Evolutionary conservation across 2,329 filamentous ascomycete genomes (phyloP).

Genomic region (Penicillium occitanis): DNA sequence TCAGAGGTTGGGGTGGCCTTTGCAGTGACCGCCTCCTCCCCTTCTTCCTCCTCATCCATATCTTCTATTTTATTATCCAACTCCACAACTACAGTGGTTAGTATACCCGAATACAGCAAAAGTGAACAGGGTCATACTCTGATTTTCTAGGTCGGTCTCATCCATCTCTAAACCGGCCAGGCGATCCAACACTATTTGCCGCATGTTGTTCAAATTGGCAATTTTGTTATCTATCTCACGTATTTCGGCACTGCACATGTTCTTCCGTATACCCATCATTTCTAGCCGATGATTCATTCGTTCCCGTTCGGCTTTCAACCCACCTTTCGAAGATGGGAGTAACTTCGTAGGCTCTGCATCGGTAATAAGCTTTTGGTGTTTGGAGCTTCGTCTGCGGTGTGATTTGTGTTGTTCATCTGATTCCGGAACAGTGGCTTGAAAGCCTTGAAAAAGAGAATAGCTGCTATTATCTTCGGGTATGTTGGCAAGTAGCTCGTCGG

Average conservation of each 20-base stretch:
- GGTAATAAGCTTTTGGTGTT: slow-evolving; percentile 71
- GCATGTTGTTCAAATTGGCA: slow-evolving; percentile 87
- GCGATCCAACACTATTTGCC: slow-evolving; percentile 84
- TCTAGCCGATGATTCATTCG: slow-evolving; percentile 81
- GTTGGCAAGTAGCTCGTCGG: slow-evolving; percentile 85
- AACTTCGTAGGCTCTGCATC: slow-evolving; percentile 58
- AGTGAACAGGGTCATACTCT: slow-evolving; percentile 57
- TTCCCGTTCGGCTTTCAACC: slow-evolving; percentile 76
- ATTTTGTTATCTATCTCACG: slow-evolving; percentile 97
- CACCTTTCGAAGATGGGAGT: slow-evolving; percentile 64
- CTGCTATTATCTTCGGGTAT: slow-evolving; percentile 82
- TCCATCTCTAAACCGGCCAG: slow-evolving; percentile 85
- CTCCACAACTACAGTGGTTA: slow-evolving; percentile 49
- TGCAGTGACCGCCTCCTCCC: slow-evolving; percentile 54
- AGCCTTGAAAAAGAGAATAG: slow-evolving; percentile 95
- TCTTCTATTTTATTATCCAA: slow-evolving; percentile 64
- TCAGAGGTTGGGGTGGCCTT: slow-evolving; percentile 40
- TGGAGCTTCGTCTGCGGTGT: slow-evolving; percentile 66
- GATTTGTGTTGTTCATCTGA: slow-evolving; percentile 65
- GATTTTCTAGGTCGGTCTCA: slow-evolving; percentile 84
- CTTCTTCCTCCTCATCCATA: slow-evolving; percentile 41
- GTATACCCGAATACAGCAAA: background rate
- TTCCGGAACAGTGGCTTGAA: slow-evolving; percentile 85
- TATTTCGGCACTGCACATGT: slow-evolving; percentile 96
- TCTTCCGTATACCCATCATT: slow-evolving; percentile 88